Base-by-base conservation (phyloP, 306 rosid genomes). In the Urtica urens region DNA sequence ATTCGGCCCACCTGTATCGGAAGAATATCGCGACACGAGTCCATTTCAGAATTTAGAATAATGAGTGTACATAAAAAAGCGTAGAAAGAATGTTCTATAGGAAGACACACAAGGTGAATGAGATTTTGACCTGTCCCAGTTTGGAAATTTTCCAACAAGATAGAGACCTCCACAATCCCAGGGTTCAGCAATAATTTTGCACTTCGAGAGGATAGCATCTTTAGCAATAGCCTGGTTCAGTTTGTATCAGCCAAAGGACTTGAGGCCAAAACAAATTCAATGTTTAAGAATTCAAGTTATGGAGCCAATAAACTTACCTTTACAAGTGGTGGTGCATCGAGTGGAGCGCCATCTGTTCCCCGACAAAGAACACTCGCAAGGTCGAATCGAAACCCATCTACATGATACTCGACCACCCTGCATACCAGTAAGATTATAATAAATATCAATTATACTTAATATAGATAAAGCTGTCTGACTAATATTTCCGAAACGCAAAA, bases 111-210 rank as follows among this genome's bases (percentile, higher is more conserved):
- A 18, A 39, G 15, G 44, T 20, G 31, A 45, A 28, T 7, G 5
- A 35, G n/a, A 13, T 35, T 14, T 37, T 72, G n/a, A 90, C 99
- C 99, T 74, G 58, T 90, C 99, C 99, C 99, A 90, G 65, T 90
- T 90, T 55, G 99, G 95, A 69, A 85, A 90, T 33, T 76, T 59
- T 63, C 95, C 95, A 73, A 90, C 95, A 60, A 85, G 95, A 79
- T 90, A 82, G 51, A 85, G 99, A 64, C 87, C 93, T 54, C 87
- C 94, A 59, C 99, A 90, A 65, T 90, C 99, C 99, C 99, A 90
- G 57, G 99, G 99, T 75, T 90, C 99, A n/a, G 99, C 70, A 69
- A 90, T 79, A 60, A 90, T 64, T 68, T 90, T 90, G 69, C 95
- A 90, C 65, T 92, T 81, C 8, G 99, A 81, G 53, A 90, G 70